These are phyloP conservation scores for Rubia peregrina DNA, from an alignment of 305 asterid genomes.

Conservation along the genomic window DNA sequence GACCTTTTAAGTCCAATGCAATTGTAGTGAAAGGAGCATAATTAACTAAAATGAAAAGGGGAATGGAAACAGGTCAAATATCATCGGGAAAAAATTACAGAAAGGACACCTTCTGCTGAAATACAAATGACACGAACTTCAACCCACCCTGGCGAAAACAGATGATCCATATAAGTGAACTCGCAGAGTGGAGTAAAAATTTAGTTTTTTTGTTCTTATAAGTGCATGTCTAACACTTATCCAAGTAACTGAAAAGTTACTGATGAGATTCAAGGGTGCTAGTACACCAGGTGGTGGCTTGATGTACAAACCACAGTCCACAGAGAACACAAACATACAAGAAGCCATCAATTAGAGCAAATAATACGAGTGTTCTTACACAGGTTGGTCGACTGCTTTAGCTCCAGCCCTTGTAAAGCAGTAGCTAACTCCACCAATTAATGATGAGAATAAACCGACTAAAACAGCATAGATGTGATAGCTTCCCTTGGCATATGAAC, in stretches of 20 bases:
- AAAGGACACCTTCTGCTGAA: neutral
- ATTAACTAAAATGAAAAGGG: neutral
- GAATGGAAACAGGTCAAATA: neutral
- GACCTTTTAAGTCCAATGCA: neutral
- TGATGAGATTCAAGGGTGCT: neutral
- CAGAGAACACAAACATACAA: neutral
- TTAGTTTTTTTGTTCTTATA: neutral
- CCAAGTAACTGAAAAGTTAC: neutral
- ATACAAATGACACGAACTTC: neutral
- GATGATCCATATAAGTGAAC: neutral
- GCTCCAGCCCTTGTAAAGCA: constrained; percentile 43
- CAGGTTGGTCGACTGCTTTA: constrained; percentile 36
- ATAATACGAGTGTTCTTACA: constrained; percentile 25
- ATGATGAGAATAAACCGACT: constrained; percentile 31
- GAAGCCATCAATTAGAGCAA: constrained; percentile 5
- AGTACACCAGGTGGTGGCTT: neutral
- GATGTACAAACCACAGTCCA: neutral
- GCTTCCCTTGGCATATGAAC: constrained; percentile 17
- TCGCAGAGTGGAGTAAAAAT: neutral
- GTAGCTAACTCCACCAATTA: constrained; percentile 30
- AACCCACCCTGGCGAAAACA: neutral
- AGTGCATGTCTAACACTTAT: neutral
- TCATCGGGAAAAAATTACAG: neutral
- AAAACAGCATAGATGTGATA: constrained; percentile 26
- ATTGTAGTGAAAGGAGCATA: neutral